Percentiles rank a stretch among this genome's conserved stretches.
phyloP scores from a whole-genome alignment of 1,139 yeast genomes.

The Geotrichum reessii region DNA sequence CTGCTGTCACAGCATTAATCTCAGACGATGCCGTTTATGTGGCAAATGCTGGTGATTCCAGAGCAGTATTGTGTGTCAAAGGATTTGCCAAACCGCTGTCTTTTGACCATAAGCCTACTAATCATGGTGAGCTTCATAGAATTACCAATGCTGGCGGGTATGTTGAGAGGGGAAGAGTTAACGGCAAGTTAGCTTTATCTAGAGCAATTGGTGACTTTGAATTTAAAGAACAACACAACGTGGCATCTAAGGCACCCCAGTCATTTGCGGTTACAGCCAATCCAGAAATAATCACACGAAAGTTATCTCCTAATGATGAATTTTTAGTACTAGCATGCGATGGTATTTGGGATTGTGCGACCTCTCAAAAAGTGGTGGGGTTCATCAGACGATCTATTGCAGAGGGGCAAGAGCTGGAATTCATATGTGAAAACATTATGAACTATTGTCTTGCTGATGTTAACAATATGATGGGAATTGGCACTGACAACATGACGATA shows the following conservation, averaged over 20 bases:
- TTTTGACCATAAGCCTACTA: slow-evolving; percentile 91
- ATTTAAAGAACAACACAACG: slow-evolving; percentile 68
- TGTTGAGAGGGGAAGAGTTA: slow-evolving; percentile 93
- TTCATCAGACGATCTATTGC: slow-evolving; percentile 86
- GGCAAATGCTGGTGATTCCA: slow-evolving; percentile 95
- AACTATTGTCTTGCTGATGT: slow-evolving; percentile 96
- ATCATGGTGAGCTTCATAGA: slow-evolving; percentile 89
- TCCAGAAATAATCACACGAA: slow-evolving; percentile 84
- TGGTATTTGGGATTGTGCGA: slow-evolving; percentile 97
- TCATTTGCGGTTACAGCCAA: slow-evolving; percentile 92
- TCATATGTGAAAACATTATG: slow-evolving; percentile 83
- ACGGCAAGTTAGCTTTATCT: slow-evolving; percentile 91
- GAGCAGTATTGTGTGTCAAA: slow-evolving; percentile 80
- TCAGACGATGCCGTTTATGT: slow-evolving; percentile 43
- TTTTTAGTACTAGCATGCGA: slow-evolving; percentile 92
- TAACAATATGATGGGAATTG: slow-evolving; percentile 87
- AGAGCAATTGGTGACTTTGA: slow-evolving; percentile 97
- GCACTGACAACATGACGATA: slow-evolving; percentile 97
- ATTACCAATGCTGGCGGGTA: slow-evolving; percentile 94
- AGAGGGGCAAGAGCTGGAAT: slow-evolving; percentile 58
- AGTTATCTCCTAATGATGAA: slow-evolving; percentile 60
- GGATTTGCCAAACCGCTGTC: slow-evolving; percentile 88
- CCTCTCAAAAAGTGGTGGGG: slow-evolving; percentile 89
- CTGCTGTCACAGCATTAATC: slow-evolving; percentile 82
- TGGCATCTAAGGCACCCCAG: slow-evolving; percentile 50